Conservation (phyloP, 2,329 filamentous ascomycete species). For the Colletotrichum scovillei region DNA sequence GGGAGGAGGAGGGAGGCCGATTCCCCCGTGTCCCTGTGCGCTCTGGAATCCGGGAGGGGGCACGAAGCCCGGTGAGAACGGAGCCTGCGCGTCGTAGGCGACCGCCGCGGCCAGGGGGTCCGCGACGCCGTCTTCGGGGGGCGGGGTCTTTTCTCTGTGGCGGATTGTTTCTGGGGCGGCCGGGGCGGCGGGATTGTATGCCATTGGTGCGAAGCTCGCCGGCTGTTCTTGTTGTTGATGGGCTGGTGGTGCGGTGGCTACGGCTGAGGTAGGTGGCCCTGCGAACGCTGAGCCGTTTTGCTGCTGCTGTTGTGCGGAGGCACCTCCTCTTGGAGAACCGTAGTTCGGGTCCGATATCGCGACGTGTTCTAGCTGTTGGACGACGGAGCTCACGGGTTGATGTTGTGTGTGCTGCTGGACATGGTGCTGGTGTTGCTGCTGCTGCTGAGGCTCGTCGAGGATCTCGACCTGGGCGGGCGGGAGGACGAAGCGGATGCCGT, state of each 20-base stretch:
- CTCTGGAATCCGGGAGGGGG: constrained; percentile 58
- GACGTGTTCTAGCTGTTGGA: constrained; percentile 78
- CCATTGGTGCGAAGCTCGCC: constrained; percentile 70
- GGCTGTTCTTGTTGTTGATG: constrained; percentile 41
- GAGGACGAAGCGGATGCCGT: constrained; percentile 73
- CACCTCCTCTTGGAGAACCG: constrained; percentile 37
- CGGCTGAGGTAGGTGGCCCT: constrained; percentile 52
- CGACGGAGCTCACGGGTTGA: constrained; percentile 71
- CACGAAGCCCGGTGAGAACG: constrained; percentile 64
- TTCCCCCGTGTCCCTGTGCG: constrained; percentile 50
- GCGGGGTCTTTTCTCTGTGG: constrained; percentile 84
- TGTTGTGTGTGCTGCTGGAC: constrained; percentile 40
- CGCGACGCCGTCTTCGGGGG: constrained; percentile 73
- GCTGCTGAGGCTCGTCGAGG: constrained; percentile 70
- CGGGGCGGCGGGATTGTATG: constrained; percentile 84
- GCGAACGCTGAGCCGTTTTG: constrained; percentile 48
- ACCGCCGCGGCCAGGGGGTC: constrained; percentile 70
- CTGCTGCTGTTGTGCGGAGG: constrained; percentile 20
- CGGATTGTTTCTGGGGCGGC: constrained; percentile 77
- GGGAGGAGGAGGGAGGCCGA: constrained; percentile 47
- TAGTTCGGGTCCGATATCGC: constrained; percentile 72
- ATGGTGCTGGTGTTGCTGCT: constrained; percentile 43
- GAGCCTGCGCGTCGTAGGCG: constrained; percentile 64
- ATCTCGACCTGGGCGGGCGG: constrained; percentile 71
- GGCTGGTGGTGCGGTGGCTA: constrained; percentile 5